Evolutionary conservation across 192 early-diverging fungal genomes (phyloP).

Genomic region (Mortierella claussenii): DNA sequence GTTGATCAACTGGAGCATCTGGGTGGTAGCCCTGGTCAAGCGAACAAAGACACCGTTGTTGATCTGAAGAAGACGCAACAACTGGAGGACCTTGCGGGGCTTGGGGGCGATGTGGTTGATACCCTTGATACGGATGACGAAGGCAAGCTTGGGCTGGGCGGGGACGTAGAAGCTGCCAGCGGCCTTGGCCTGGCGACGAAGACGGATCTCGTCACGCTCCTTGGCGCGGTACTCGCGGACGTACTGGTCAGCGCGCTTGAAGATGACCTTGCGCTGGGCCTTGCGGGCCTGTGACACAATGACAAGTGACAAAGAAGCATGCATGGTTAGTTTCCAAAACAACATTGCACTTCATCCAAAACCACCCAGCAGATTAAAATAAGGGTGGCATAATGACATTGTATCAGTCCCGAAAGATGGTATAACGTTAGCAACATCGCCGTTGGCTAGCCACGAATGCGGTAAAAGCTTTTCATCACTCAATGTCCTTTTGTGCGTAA

Average conservation of each 20-base stretch:
- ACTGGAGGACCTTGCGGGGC: conserved; percentile 99
- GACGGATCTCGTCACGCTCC: conserved; percentile 92
- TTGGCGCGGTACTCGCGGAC: conserved; percentile 94
- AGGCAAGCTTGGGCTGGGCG: conserved; percentile 95
- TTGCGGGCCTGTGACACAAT: conserved; percentile 47
- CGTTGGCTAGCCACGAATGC: conserved; percentile 51
- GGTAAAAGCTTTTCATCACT: conserved; percentile 28
- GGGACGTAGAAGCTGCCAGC: conserved; percentile 94
- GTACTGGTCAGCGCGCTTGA: conserved; percentile 99
- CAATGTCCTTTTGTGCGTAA: too few relatives aligned
- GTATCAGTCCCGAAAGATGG: conserved; percentile 90
- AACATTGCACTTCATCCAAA: too few relatives aligned
- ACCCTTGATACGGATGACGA: conserved; percentile 99
- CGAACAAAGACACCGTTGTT: conserved; percentile 98
- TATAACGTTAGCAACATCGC: conserved; percentile 59
- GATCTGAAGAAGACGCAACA: conserved; percentile 99
- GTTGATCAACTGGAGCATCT: conserved; percentile 97
- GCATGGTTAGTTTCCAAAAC: conserved; percentile 15
- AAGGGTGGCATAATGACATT: conserved; percentile 9
- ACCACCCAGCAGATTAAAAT: too few relatives aligned
- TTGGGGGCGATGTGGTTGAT: conserved; percentile 99
- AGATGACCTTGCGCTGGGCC: conserved; percentile 93
- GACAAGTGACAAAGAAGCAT: too few relatives aligned
- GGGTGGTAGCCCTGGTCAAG: conserved; percentile 95
- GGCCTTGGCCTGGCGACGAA: conserved; percentile 93